A percentile compares a stretch with the other conserved stretches of the same genome.
Conservation (phyloP, 2,329 filamentous ascomycete genomes). For the Penicillium frequentans region DNA sequence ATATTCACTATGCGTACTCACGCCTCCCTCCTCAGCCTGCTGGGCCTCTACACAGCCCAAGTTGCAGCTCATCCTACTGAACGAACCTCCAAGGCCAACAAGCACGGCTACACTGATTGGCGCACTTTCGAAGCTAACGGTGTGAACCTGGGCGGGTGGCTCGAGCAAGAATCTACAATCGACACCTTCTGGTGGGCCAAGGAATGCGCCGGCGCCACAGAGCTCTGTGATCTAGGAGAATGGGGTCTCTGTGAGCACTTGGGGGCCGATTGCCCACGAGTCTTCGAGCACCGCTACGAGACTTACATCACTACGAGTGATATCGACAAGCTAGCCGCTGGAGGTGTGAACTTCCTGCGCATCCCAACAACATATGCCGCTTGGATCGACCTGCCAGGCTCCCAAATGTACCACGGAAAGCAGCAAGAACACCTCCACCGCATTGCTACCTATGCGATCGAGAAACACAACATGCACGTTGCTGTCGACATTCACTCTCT, state of each 20-base stretch:
- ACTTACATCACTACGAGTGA: conserved; percentile 13
- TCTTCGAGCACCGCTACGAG: conserved; percentile 16
- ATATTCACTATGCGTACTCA: not conserved
- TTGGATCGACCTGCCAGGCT: conserved; percentile 25
- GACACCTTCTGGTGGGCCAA: conserved; percentile 22
- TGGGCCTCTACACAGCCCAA: not conserved
- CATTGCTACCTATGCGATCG: conserved; percentile 25
- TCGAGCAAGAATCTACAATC: conserved; percentile 27
- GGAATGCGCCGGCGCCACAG: conserved; percentile 16
- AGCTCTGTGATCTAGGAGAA: conserved; percentile 18
- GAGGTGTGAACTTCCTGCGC: conserved; percentile 16
- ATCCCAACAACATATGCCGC: conserved; percentile 22
- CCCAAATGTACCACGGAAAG: conserved; percentile 24
- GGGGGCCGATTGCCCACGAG: conserved; percentile 3
- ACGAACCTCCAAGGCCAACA: not conserved
- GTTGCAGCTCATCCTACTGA: not conserved
- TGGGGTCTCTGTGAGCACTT: conserved; percentile 22
- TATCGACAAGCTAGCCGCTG: conserved; percentile 15
- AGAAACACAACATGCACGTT: conserved; percentile 25
- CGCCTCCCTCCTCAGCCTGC: not conserved
- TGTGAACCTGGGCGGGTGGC: conserved; percentile 28
- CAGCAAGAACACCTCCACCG: conserved; percentile 19
- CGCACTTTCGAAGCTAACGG: conserved; percentile 17
- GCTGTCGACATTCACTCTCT: conserved; percentile 29
- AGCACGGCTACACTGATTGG: conserved; percentile 20